Base-by-base conservation (phyloP, 2,329 filamentous ascomycete species). In the Verticillium dahliae region DNA sequence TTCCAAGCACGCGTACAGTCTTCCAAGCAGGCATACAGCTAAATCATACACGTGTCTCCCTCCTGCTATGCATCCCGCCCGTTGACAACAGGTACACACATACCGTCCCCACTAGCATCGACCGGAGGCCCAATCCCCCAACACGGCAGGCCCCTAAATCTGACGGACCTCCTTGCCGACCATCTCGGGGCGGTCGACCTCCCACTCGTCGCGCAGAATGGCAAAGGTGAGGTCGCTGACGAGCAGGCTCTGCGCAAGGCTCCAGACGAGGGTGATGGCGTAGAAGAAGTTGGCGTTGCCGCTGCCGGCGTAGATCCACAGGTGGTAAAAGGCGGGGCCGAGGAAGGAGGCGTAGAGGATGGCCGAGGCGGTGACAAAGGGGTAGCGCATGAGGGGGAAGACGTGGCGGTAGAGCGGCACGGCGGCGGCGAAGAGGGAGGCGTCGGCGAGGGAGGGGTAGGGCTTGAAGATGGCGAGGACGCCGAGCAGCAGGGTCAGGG, bases 271-370 rank as follows among this genome's bases (percentile, higher is more conserved):
- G 0, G 95, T 99, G 69, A 99, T 98, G 66, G 95, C 95, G 72
- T 99, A 99, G 78, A 99, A 99, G 78, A 99, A 99, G 74, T 99
- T 99, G 62, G 95, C 95, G 70, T 99, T 99, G 34, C 95, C 95
- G 61, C 92, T 97, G 58, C 95, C 95, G 2, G 95, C 95, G 71
- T 98, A 99, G 62, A 99, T 94, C 95, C 95, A 99, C 5, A 99
- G 80, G 72, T 99, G 89, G 73, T 98, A 97, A 73, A 99, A 99
- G 0, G 93, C 92, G 1, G 95, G 95, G 0, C 95, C 95, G 0
- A 99, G 83, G 65, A 97, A 88, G 2, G 89, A 90, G 31, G 92
- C 89, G 74, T 99, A 99, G 10, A 98, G 78, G 45, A 99, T 82
- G 1, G 90, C 90, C 0, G 92, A 88, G 1, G 90, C 84, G 11